Percentiles rank a stretch among this genome's conserved stretches.
Evolutionary conservation across 495 filamentous ascomycete species (phyloP).

Genomic region (Tuber indicum): DNA sequence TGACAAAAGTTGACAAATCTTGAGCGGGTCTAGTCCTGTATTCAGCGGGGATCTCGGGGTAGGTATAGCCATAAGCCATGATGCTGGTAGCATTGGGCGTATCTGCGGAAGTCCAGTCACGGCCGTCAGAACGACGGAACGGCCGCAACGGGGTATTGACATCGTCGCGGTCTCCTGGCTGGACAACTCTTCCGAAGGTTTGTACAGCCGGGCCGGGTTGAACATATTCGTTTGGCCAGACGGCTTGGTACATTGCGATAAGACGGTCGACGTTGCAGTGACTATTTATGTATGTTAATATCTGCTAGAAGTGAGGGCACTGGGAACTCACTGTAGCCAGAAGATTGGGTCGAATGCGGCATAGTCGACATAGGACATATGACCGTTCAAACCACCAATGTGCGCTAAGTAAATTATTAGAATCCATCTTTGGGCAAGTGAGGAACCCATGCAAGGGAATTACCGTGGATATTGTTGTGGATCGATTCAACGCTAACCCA

Average conservation of each 20-base stretch:
- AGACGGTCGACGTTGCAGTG: constrained; percentile 60
- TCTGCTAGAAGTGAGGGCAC: not conserved
- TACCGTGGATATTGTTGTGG: constrained; percentile 32
- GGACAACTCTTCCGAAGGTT: constrained; percentile 20
- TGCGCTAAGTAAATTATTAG: constrained; percentile 17
- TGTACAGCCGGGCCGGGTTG: constrained; percentile 42
- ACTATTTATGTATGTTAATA: constrained; percentile 20
- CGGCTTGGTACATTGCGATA: constrained; percentile 65
- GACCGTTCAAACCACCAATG: constrained; percentile 27
- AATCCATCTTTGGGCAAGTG: not conserved
- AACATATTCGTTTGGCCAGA: constrained; percentile 57
- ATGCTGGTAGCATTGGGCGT: constrained; percentile 30
- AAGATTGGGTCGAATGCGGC: constrained; percentile 71
- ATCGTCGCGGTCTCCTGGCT: constrained; percentile 20
- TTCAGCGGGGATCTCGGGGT: constrained; percentile 39
- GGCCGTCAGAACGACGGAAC: constrained; percentile 37
- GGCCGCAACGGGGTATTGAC: constrained; percentile 40
- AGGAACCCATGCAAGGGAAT: not conserved
- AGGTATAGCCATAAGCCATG: constrained; percentile 36
- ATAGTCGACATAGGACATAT: constrained; percentile 53
- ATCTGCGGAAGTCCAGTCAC: constrained; percentile 38
- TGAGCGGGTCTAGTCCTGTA: constrained; percentile 5
- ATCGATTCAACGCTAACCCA: constrained; percentile 34
- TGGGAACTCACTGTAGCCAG: constrained; percentile 51
- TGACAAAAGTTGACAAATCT: constrained; percentile 16